Evolutionary conservation across 805 yeast species (phyloP).

Genomic region (Candida morakotiae): DNA sequence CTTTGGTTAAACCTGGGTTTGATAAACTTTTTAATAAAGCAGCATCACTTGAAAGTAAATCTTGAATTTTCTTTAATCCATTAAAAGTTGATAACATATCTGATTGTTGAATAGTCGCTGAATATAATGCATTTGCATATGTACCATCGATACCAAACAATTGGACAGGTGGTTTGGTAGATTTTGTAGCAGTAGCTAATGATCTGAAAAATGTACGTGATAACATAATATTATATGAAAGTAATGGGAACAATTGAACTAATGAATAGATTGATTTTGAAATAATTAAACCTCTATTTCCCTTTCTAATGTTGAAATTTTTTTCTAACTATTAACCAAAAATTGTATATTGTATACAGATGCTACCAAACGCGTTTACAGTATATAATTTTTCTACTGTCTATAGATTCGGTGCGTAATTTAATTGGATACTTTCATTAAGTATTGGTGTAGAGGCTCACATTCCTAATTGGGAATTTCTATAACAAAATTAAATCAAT

Average conservation of each 20-base stretch:
- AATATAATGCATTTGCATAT: slow-evolving; percentile 90
- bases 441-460: slow-evolving; percentile 2
- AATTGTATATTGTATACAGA: too few relatives aligned
- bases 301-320: slow-evolving; percentile 5
- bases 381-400: too few relatives aligned
- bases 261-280: not conserved
- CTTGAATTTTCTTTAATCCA: slow-evolving; percentile 57
- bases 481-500: not conserved
- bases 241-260: not conserved
- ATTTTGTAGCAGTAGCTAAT: slow-evolving; percentile 65
- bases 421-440: not conserved
- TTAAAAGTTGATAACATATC: slow-evolving; percentile 66
- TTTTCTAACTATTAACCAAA: too few relatives aligned
- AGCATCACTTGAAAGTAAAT: slow-evolving; percentile 56
- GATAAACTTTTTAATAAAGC: slow-evolving; percentile 58
- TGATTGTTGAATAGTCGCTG: slow-evolving; percentile 83
- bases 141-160: slow-evolving; percentile 95
- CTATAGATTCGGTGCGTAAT: too few relatives aligned
- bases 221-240: too few relatives aligned
- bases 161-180: slow-evolving; percentile 85
- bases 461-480: not conserved
- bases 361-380: slow-evolving; percentile 1
- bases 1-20: slow-evolving; percentile 80
- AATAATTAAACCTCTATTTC: too few relatives aligned
- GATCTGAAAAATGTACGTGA: slow-evolving; percentile 66